Evolutionary conservation across 192 early-diverging fungal species (phyloP).

Genomic region (Entomortierella beljakovae): DNA sequence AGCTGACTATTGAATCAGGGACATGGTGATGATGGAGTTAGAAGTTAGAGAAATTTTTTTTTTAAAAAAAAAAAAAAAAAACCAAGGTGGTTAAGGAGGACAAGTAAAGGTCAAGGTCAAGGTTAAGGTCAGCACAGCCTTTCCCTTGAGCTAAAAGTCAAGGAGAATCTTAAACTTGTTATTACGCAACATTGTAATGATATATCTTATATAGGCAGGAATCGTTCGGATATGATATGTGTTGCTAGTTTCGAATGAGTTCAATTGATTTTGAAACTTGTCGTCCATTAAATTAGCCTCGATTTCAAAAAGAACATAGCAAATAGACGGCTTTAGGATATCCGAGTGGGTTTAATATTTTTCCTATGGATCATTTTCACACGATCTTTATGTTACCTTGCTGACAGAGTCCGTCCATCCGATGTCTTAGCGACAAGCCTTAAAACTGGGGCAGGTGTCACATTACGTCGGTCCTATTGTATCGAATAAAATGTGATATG

Average conservation of each 20-base stretch:
- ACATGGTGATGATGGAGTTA: not conserved
- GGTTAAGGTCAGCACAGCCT: no score
- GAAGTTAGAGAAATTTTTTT: not conserved
- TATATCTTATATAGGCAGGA: no score
- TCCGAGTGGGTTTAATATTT: not conserved
- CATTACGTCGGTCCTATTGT: constrained; percentile 68
- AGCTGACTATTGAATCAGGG: constrained; percentile 16
- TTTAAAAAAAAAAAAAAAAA: constrained; percentile 3
- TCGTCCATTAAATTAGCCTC: no score
- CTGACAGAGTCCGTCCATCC: constrained; percentile 34
- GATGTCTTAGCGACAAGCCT: constrained; percentile 62
- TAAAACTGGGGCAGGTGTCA: constrained; percentile 74
- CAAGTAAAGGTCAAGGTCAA: constrained; percentile 1
- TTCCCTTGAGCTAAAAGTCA: no score
- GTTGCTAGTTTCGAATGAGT: no score
- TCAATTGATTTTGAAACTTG: no score
- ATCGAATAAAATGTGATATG: not conserved
- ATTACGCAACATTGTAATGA: no score
- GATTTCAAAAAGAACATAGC: no score
- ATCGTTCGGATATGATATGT: no score
- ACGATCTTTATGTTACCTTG: constrained; percentile 44
- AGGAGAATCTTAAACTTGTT: no score
- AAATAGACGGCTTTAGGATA: not conserved
- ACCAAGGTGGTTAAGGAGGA: not conserved
- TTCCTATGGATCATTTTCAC: no score